phyloP scores from a whole-genome alignment of 805 yeast species.

The Hanseniaspora hatyaiensis region DNA sequence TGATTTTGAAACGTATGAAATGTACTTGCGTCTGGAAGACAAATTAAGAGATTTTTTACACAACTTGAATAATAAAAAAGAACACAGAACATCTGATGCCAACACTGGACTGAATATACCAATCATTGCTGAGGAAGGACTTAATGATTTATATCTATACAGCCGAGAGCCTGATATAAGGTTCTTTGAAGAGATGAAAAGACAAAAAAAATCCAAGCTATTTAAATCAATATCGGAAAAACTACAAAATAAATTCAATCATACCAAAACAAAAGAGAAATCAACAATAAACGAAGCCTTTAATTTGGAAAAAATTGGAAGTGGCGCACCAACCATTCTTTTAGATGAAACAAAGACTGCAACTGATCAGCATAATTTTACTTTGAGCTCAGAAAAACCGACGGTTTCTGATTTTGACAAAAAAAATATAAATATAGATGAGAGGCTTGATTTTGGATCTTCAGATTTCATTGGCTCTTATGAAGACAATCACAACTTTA shows the following conservation, averaged over 20 bases:
- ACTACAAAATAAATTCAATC: background rate
- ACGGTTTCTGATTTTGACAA: no score
- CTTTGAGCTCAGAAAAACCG: no score
- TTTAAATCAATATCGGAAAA: background rate
- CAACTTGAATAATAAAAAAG: background rate
- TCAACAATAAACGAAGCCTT: background rate
- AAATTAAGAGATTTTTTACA: constrained; percentile 9
- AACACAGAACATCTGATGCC: constrained; percentile 14
- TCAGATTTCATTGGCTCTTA: constrained; percentile 9
- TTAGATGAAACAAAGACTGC: background rate
- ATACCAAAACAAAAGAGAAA: background rate
- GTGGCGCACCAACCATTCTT: constrained; percentile 2
- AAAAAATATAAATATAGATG: background rate
- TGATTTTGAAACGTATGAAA: constrained; percentile 28
- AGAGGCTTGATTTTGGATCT: background rate
- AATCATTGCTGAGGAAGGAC: constrained; percentile 13
- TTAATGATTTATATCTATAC: constrained; percentile 14
- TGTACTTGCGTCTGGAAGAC: constrained; percentile 25
- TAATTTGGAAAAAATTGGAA: background rate
- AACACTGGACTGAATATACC: constrained; percentile 11
- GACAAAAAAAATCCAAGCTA: background rate
- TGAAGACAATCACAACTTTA: no score
- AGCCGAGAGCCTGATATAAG: constrained; percentile 12
- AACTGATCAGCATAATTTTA: background rate
- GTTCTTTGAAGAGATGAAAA: constrained; percentile 3